Conservation (phyloP, 805 yeast genomes). For the Metschnikowia vanudenii region DNA sequence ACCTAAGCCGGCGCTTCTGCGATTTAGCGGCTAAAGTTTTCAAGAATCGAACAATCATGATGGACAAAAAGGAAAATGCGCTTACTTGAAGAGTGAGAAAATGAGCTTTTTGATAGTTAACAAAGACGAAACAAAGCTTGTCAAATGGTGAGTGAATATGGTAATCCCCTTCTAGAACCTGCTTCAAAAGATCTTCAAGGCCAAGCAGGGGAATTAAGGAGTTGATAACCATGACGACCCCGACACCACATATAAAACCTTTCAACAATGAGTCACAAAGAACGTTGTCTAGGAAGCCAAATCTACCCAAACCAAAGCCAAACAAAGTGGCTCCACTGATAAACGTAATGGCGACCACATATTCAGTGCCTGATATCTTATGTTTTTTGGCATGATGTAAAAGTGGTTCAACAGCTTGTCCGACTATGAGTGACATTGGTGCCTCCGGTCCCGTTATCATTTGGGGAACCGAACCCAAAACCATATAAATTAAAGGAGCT, state of each 20-base stretch:
- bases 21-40: conserved; percentile 26
- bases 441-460: conserved; percentile 49
- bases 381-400: conserved; percentile 34
- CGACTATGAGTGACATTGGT: conserved; percentile 46
- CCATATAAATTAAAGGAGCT: conserved; percentile 39
- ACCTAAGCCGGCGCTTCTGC: conserved; percentile 19
- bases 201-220: conserved; percentile 75
- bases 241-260: conserved; percentile 46
- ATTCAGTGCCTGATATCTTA: conserved; percentile 31
- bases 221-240: conserved; percentile 50
- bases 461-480: conserved; percentile 46
- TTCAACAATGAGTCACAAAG: conserved; percentile 40
- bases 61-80: conserved; percentile 48
- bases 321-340: conserved; percentile 62
- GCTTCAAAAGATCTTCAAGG: conserved; percentile 44
- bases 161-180: conserved; percentile 32
- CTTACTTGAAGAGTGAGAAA: conserved; percentile 63
- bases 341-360: conserved; percentile 49
- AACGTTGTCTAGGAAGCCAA: conserved; percentile 39
- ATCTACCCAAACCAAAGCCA: conserved; percentile 26
- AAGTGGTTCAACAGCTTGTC: conserved; percentile 45
- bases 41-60: conserved; percentile 42
- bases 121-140: conserved; percentile 57
- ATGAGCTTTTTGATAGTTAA: conserved; percentile 50
- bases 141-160: conserved; percentile 62